These are phyloP conservation scores for Bipolaris sorokiniana DNA, from an alignment of 2,329 filamentous ascomycete species.

Conservation along the genomic window DNA sequence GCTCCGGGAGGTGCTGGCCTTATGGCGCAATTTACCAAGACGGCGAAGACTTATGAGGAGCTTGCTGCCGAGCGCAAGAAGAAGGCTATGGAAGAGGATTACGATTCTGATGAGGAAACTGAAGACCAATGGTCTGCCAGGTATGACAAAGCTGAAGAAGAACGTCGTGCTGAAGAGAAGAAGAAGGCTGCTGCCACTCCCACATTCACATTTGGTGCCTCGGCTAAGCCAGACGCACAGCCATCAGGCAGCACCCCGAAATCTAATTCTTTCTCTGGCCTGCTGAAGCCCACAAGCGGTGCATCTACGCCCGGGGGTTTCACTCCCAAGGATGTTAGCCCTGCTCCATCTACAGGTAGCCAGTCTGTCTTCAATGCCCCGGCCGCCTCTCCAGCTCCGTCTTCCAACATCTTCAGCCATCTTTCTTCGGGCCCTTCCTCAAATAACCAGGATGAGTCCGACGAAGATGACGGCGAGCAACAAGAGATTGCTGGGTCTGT, in stretches of 20 bases:
- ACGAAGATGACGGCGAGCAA: conserved; percentile 30
- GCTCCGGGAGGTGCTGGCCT: conserved; percentile 26
- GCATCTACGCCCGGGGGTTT: conserved; percentile 34
- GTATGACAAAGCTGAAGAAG: conserved; percentile 40
- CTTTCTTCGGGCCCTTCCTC: conserved; percentile 43
- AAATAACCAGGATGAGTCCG: conserved; percentile 39
- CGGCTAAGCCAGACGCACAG: not conserved
- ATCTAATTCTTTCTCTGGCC: conserved; percentile 25
- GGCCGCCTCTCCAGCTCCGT: conserved; percentile 26
- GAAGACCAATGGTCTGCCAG: conserved; percentile 43
- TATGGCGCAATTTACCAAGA: conserved; percentile 38
- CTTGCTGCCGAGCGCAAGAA: conserved; percentile 44
- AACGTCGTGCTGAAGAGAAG: conserved; percentile 37
- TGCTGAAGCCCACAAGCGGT: conserved; percentile 31
- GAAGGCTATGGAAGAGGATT: conserved; percentile 45
- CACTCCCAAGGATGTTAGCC: conserved; percentile 35
- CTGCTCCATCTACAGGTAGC: conserved; percentile 40
- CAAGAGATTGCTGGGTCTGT: conserved; percentile 19
- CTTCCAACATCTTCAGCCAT: conserved; percentile 44
- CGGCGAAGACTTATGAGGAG: conserved; percentile 40
- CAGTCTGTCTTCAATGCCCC: conserved; percentile 42
- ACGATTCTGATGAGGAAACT: conserved; percentile 47
- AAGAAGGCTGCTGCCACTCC: conserved; percentile 29
- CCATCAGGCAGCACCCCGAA: conserved; percentile 12
- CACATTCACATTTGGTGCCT: conserved; percentile 27